Conservation (phyloP, 1,139 yeast species). For the Diutina ranongensis region DNA sequence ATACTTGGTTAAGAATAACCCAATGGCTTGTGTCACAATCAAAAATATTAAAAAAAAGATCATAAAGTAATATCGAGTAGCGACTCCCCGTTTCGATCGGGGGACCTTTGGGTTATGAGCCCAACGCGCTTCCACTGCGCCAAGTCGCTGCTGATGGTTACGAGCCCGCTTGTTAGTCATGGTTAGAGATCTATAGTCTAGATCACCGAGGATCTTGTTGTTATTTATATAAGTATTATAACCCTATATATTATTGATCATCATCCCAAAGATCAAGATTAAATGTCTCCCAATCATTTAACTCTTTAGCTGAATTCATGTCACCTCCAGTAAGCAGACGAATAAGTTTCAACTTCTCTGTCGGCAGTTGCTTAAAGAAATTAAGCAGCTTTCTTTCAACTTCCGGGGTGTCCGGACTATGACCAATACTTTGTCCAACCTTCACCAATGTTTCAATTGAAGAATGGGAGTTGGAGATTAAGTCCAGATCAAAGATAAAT, state of each 20-base stretch:
- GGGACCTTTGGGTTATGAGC: slow-evolving; percentile 6
- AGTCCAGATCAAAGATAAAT: slow-evolving; percentile 59
- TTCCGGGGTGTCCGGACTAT: slow-evolving; percentile 40
- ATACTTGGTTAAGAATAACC: background rate
- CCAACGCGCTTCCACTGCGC: slow-evolving; percentile 7
- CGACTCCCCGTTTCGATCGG: slow-evolving; percentile 5
- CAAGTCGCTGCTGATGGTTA: background rate
- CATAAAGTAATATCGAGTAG: no score
- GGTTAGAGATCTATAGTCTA: no score
- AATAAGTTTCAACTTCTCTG: slow-evolving; percentile 41
- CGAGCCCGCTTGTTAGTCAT: no score
- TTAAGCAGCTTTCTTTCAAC: slow-evolving; percentile 35
- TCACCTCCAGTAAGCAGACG: slow-evolving; percentile 53
- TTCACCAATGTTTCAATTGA: slow-evolving; percentile 73
- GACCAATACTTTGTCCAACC: slow-evolving; percentile 92
- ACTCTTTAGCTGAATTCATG: slow-evolving; percentile 10
- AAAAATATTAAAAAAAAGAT: background rate
- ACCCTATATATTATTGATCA: no score
- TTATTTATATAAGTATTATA: no score
- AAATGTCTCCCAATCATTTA: slow-evolving; percentile 5
- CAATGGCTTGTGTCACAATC: background rate
- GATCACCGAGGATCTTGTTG: no score
- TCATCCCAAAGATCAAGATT: background rate
- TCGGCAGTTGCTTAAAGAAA: slow-evolving; percentile 37
- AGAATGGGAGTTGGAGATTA: slow-evolving; percentile 52